Evolutionary conservation across 2,329 filamentous ascomycete genomes (phyloP).

Genomic region (Aaosphaeria arxii): DNA sequence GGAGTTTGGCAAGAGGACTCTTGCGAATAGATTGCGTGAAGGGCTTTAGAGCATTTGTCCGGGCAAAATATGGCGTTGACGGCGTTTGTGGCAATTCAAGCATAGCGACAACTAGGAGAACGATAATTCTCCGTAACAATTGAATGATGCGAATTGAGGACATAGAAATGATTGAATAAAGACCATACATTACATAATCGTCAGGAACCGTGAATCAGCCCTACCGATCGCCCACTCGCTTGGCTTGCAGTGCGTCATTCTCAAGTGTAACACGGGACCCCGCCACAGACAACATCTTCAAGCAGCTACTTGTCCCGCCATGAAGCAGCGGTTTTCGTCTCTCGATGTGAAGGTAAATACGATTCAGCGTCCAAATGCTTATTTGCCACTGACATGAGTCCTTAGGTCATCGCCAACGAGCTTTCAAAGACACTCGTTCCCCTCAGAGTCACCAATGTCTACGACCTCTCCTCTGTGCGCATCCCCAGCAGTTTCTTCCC

Average conservation of each 20-base stretch:
- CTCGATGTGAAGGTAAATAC: conserved; percentile 65
- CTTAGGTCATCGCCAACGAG: conserved; percentile 88
- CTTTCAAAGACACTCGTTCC: conserved; percentile 72
- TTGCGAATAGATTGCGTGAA: conserved; percentile 87
- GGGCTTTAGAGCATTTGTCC: conserved; percentile 44
- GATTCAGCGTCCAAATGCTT: not conserved
- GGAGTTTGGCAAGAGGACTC: conserved; percentile 87
- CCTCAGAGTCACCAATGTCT: conserved; percentile 86
- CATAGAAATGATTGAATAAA: too few species aligned
- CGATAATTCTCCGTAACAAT: not conserved
- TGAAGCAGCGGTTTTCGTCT: conserved; percentile 82
- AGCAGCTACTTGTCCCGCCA: conserved; percentile 32
- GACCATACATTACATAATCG: too few species aligned
- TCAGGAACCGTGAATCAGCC: too few species aligned
- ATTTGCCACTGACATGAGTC: not conserved
- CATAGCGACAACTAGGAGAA: not conserved
- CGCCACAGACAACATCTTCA: not conserved
- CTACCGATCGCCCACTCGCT: too few species aligned
- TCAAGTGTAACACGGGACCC: not conserved
- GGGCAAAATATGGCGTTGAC: conserved; percentile 4
- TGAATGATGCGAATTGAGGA: not conserved
- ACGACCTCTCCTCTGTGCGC: conserved; percentile 80
- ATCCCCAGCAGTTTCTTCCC: not conserved
- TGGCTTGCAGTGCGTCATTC: too few species aligned
- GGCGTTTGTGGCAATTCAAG: conserved; percentile 3